Base-by-base conservation (phyloP, 225 moss, liverwort and hornwort species). In the Anthoceros angustus region DNA sequence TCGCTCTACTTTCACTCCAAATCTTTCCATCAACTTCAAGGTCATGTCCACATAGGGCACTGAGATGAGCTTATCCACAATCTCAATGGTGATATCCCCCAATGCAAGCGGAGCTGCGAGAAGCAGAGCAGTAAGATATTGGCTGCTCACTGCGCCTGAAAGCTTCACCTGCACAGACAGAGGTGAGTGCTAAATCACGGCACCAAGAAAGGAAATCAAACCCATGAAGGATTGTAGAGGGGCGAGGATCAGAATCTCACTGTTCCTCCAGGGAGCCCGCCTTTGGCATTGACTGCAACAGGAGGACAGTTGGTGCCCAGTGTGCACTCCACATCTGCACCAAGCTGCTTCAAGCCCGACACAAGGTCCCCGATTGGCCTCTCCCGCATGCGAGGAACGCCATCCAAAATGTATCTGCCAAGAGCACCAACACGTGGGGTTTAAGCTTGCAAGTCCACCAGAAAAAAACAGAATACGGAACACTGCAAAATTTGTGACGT, bases 31-130 rank as follows among this genome's bases (percentile, higher is more conserved):
- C 1, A 98, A 67, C 66, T 86, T 81, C 67, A 98, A 77, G 64
- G 95, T 98, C 88, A 98, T 98, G 74, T 98, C 92, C 7, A 92
- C 92, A 26, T 98, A 98, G 0, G 95, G 95, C 67, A 92, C 87
- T 32, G 95, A 98, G 43, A 98, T 88, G 70, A 98, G 72, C 76
- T 98, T 92, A 74, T 98, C 92, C 12, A 81, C 68, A 76, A 98
- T 98, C 73, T 84, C 86, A 64, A 98, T 80, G 77, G 91, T 87
- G 6, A 98, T 80, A 38, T 98, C 84, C 1, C 87, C 86, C 62
- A 71, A 62, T 12, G 91, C 95, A 62, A 98, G 80, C 25, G 95
- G 95, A 6, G 88, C 91, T 32, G 92, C 83, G 82, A 98, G 91
- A 8, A 98, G 69, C 64, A 98, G 79, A 24, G 95, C 88, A 41